These are phyloP conservation scores for Pyrenophora seminiperda DNA, from an alignment of 2,329 filamentous ascomycete species.

Conservation along the genomic window DNA sequence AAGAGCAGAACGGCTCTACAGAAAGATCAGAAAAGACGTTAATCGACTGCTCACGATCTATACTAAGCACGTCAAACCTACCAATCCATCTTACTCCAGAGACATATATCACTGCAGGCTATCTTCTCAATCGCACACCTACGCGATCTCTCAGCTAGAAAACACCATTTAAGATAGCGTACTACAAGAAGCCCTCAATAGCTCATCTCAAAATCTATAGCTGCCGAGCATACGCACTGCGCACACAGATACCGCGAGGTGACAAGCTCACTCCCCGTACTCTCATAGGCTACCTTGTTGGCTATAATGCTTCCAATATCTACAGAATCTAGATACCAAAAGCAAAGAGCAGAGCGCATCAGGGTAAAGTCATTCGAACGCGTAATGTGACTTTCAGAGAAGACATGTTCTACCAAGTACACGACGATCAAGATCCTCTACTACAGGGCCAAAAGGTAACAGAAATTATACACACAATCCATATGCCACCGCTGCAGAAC, in stretches of 20 bases:
- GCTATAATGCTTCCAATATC: constrained; percentile 25
- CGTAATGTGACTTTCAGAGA: background rate
- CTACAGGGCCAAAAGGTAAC: background rate
- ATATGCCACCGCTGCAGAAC: background rate
- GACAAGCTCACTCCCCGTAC: constrained; percentile 16
- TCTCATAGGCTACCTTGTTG: constrained; percentile 22
- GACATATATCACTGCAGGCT: constrained; percentile 12
- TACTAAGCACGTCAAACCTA: constrained; percentile 7
- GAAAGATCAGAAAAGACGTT: constrained; percentile 16
- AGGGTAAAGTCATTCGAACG: background rate
- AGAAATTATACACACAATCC: background rate
- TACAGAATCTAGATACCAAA: constrained; percentile 14
- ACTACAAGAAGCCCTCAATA: constrained; percentile 15
- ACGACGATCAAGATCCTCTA: background rate
- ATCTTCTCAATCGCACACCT: constrained; percentile 22
- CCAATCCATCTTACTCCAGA: constrained; percentile 13
- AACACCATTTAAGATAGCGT: constrained; percentile 21
- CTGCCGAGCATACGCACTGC: constrained; percentile 16
- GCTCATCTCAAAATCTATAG: constrained; percentile 12
- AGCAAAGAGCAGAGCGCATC: background rate
- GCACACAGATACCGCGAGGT: constrained; percentile 11
- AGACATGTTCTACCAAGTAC: constrained; percentile 1
- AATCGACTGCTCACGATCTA: constrained; percentile 10
- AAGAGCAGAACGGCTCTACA: constrained; percentile 17
- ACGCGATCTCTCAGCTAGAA: constrained; percentile 16